Evolutionary conservation across 75 land plant genomes (phyloP).

Genomic region (Sequoia sempervirens): DNA sequence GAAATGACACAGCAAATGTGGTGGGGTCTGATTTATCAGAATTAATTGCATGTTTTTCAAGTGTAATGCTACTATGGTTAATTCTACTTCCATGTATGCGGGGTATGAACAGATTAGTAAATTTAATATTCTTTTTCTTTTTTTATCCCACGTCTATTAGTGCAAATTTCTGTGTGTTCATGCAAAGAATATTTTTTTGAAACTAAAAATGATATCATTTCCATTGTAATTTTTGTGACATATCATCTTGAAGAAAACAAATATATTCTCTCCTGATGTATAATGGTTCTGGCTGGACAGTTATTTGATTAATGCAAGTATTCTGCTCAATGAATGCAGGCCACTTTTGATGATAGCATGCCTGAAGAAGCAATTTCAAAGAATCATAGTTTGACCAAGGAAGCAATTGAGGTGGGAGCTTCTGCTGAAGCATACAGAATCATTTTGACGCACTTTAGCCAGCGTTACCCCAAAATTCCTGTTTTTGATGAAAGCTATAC

Average conservation of each 20-base stretch:
- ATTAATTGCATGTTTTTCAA: too few relatives aligned
- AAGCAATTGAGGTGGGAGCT: slow-evolving; percentile 78
- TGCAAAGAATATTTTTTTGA: neutral
- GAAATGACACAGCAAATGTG: too few relatives aligned
- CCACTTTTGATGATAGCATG: slow-evolving; percentile 95
- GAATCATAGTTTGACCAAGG: slow-evolving; percentile 92
- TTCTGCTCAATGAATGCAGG: slow-evolving; percentile 40
- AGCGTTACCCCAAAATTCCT: slow-evolving; percentile 97
- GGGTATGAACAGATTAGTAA: too few relatives aligned
- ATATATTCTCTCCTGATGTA: neutral
- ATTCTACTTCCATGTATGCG: too few relatives aligned
- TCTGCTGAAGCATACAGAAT: slow-evolving; percentile 78
- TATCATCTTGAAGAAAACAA: neutral
- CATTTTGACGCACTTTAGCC: slow-evolving; percentile 96
- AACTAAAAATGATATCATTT: neutral
- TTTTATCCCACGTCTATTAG: too few relatives aligned
- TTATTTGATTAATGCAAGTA: neutral
- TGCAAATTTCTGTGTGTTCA: neutral
- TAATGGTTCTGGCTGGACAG: neutral
- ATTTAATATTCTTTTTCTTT: too few relatives aligned
- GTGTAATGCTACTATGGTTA: too few relatives aligned
- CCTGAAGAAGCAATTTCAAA: slow-evolving; percentile 79
- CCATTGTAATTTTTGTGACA: neutral
- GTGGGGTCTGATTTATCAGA: too few relatives aligned
- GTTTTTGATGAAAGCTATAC: slow-evolving; percentile 77